Base-by-base conservation (phyloP, 192 early-diverging fungal genomes). In the Linnemannia schmuckeri region DNA sequence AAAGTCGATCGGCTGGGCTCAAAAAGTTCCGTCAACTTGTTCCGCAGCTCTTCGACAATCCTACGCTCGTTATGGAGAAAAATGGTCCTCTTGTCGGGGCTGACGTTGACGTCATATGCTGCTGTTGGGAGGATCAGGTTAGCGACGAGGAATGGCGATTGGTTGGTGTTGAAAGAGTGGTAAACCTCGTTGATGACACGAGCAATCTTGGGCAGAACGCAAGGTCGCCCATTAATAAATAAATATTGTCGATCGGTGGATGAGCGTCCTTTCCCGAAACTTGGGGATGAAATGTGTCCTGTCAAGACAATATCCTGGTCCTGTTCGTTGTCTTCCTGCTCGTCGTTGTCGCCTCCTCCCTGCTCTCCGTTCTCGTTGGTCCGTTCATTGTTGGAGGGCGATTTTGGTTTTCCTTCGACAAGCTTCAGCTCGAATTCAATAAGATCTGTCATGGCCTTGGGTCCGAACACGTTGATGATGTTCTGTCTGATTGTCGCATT, bases 11-110 rank as follows among this genome's bases (percentile, higher is more conserved):
- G 90, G 78, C 89, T 91, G 20, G 94, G 92, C 52, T 95, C 93
- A 52, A 94, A 90, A 18, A 93, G 47, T 33, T 83, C 74, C 7
- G 73, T 85, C 1, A 96, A 79, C 73, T 88, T 74, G 30, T 91
- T 89, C 82, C 92, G 71, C 33, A 95, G 80, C 33, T 79, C 77
- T 24, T 94, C 90, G 5, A 91, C 66, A 41, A 96, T 69, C 70
- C 78, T 72, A 10, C 89, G 82, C 74, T 99, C 98, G 54, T 96
- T 89, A 66, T 97, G 94, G 15, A 99, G 82, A 80, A 98, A 89
- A 27, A 99, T 91, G 0, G 95, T 98, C 41, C 98, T 93, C 78
- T 99, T 99, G 83, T 99, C 96, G 1, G 98, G 98, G 35, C 95
- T 97, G 35, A 99, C 92, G 77, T 99, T 99, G 40, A 98, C 96